Evolutionary conservation across 106 monocot species (phyloP).

Genomic region (Apostasia shenzhenica): DNA sequence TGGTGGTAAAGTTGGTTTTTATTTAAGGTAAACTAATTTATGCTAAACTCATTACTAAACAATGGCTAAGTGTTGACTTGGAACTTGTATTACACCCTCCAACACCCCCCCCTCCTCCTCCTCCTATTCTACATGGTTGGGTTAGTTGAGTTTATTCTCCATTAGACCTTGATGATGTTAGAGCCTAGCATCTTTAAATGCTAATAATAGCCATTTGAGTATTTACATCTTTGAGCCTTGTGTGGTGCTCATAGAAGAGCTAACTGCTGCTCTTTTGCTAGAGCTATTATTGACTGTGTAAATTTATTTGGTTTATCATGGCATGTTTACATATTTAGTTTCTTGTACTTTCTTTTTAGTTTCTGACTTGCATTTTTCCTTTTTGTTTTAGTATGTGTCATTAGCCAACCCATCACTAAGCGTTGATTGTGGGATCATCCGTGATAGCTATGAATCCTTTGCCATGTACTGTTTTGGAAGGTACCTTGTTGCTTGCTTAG

Average conservation of each 20-base stretch:
- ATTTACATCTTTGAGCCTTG: neutral
- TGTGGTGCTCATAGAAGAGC: neutral
- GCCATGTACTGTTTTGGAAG: constrained; percentile 98
- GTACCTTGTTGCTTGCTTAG: constrained; percentile 95
- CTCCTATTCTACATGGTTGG: too few relatives aligned
- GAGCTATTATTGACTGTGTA: neutral
- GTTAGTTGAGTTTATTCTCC: too few relatives aligned
- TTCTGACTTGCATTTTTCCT: too few relatives aligned
- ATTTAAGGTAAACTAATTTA: too few relatives aligned
- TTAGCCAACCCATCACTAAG: constrained; percentile 76
- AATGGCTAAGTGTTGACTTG: too few relatives aligned
- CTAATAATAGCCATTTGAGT: neutral
- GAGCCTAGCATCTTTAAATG: too few relatives aligned
- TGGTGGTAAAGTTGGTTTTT: too few relatives aligned
- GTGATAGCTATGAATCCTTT: constrained; percentile 95
- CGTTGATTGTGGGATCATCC: constrained; percentile 76
- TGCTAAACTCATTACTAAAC: too few relatives aligned
- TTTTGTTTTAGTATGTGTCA: constrained; percentile 58
- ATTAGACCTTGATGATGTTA: too few relatives aligned
- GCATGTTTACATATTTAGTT: neutral
- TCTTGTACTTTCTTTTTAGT: neutral
- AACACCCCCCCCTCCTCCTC: too few relatives aligned
- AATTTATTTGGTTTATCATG: neutral
- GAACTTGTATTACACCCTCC: too few relatives aligned
- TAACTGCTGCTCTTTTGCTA: neutral